Conservation (phyloP, 352 stramenopile genomes). For the Bremia lactucae region DNA sequence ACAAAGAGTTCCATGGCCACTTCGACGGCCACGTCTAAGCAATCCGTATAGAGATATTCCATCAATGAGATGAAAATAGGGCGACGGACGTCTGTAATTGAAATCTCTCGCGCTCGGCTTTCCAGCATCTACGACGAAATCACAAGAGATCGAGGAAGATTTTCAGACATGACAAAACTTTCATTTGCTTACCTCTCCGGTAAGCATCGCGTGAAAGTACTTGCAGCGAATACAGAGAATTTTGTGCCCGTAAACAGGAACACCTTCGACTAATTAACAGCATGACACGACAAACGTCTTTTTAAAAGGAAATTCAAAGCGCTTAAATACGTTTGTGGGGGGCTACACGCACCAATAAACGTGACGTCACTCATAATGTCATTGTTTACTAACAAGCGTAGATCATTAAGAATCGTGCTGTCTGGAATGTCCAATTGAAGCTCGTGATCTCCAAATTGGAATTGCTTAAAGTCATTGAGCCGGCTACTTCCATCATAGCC, state of each 20-base stretch:
- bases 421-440: slow-evolving; percentile 81
- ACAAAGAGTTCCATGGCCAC: slow-evolving; percentile 92
- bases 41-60: slow-evolving; percentile 95
- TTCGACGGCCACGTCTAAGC: slow-evolving; percentile 86
- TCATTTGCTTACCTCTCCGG: slow-evolving; percentile 54
- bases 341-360: slow-evolving; percentile 61
- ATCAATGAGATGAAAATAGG: slow-evolving; percentile 91
- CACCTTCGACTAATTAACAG: slow-evolving; percentile 53
- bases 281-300: not conserved
- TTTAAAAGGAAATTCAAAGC: not conserved
- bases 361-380: slow-evolving; percentile 84
- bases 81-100: slow-evolving; percentile 87
- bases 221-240: slow-evolving; percentile 91
- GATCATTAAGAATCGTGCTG: slow-evolving; percentile 62
- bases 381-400: slow-evolving; percentile 71
- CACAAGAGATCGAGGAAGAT: too few species aligned
- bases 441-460: slow-evolving; percentile 74
- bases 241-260: slow-evolving; percentile 83
- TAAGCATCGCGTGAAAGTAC: slow-evolving; percentile 89
- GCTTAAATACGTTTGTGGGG: not conserved
- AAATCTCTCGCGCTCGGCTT: slow-evolving; percentile 79
- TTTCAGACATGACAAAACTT: too few species aligned
- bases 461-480: slow-evolving; percentile 93
- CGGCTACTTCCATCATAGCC: slow-evolving; percentile 93
- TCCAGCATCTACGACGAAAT: slow-evolving; percentile 90